phyloP scores from a whole-genome alignment of 148 eudicot species.

The Agrostemma githago region DNA sequence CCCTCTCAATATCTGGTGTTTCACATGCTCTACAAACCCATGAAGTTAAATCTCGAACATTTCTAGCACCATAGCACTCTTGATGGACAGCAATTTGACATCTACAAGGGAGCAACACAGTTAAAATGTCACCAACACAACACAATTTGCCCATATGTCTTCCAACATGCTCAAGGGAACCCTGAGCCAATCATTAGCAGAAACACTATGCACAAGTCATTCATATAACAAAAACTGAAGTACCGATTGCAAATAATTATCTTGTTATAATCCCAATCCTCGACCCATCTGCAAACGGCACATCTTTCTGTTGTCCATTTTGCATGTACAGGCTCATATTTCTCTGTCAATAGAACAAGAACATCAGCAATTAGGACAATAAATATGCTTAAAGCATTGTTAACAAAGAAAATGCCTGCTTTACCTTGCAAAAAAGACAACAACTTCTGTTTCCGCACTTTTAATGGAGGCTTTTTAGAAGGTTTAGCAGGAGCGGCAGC shows the following conservation, averaged over 20 bases:
- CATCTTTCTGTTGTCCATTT: conserved; percentile 99
- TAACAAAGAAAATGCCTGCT: not conserved
- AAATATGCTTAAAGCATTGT: not conserved
- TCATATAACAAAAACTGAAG: not conserved
- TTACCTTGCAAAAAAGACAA: conserved; percentile 85
- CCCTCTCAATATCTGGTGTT: conserved; percentile 79
- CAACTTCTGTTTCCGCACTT: conserved; percentile 84
- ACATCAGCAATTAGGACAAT: conserved; percentile 7
- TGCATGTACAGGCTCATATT: conserved; percentile 81
- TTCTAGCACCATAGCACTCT: conserved; percentile 95
- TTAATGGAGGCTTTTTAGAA: conserved; percentile 73
- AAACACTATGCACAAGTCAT: not conserved
- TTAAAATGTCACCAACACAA: not conserved
- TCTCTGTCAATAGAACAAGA: conserved; percentile 44
- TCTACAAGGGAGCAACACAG: conserved; percentile 38
- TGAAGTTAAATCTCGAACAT: conserved; percentile 85
- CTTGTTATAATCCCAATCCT: conserved; percentile 99
- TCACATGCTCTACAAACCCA: conserved; percentile 99
- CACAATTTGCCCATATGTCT: not conserved
- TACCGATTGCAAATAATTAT: conserved; percentile 95
- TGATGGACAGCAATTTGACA: conserved; percentile 99
- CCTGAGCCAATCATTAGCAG: not conserved
- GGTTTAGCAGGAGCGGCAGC: conserved; percentile 58
- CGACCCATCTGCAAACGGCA: conserved; percentile 99
- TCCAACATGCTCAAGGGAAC: not conserved